Evolutionary conservation across 1,139 yeast species (phyloP), one percentile per base, ranked within the genome.

Genomic region (Candida sp.): DNA sequence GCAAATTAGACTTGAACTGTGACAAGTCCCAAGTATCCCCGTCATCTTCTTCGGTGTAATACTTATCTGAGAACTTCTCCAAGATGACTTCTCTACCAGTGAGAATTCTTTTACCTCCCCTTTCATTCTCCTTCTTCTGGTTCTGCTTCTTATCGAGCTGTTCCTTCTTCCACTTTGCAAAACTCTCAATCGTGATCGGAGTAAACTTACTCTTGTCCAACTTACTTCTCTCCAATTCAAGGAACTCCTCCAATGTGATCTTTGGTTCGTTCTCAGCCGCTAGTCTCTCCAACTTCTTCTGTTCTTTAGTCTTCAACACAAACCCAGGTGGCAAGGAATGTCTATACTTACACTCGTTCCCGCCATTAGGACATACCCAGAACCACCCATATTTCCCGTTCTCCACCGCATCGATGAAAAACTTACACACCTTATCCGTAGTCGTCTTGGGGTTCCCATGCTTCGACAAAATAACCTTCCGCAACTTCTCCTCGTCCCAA

Each of bases 301-400:
- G 97, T 69, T 94, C 99, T 72, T 92, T 93, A 44, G 99, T 94
- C 79, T 94, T 96, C 73, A 96, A 83, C 49, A 91, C 96, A 70
- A 92, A 96, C 1, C 99, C 99, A 44, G 96, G 92, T 42, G 99
- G 99, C 62, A 96, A 80, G n/a, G 98, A 88, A 72, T 96, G 99
- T 70, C 83, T 86, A 76, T 96, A 96, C 77, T 88, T 94, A 83
- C 99, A 96, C 51, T 84, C 88, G 59, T 88, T 86, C 57, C 97
- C 98, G 40, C 94, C 94, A 62, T 90, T 90, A 35, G 99, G 99
- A 76, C 99, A 94, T 32, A 83, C 82, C 99, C 99, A 94, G 72
- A 94, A 93, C 99, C 99, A 94, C 62, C 99, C 99, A 67, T 96
- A 94, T 68, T 94, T 93, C 52, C 96, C 96, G 65, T 92, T 92